These are phyloP conservation scores for Imleria badia DNA, from an alignment of 768 basidiomycete species.

Conservation along the genomic window DNA sequence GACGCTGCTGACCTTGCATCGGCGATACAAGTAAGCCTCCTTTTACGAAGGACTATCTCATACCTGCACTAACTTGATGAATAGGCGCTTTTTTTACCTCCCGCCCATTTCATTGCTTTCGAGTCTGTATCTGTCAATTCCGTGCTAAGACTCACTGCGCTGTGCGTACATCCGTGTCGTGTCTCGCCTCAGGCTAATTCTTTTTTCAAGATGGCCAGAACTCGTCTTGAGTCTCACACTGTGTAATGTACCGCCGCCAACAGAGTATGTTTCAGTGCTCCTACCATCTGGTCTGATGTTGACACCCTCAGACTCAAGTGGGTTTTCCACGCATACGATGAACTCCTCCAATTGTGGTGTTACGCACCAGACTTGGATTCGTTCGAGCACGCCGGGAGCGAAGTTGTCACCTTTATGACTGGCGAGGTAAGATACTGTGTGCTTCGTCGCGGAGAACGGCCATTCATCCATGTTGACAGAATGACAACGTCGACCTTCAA, in stretches of 20 bases:
- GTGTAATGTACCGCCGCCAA: conserved; percentile 64
- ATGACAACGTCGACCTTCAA: conserved; percentile 48
- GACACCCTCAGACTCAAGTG: conserved; percentile 49
- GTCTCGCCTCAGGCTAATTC: conserved; percentile 4
- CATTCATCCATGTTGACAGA: conserved; percentile 9
- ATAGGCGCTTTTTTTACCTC: conserved; percentile 62
- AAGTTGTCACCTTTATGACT: conserved; percentile 54
- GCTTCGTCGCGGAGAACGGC: not conserved
- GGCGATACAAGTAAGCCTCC: conserved; percentile 53
- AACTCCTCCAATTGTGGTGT: conserved; percentile 61
- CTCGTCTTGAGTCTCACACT: conserved; percentile 66
- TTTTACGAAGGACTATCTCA: not conserved
- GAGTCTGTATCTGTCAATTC: conserved; percentile 56
- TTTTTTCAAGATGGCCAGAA: conserved; percentile 61
- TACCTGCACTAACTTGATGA: not conserved
- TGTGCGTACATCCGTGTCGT: conserved; percentile 47
- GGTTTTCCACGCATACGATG: conserved; percentile 61
- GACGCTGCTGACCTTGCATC: conserved; percentile 76
- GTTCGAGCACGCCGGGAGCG: conserved; percentile 64
- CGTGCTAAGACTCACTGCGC: conserved; percentile 60
- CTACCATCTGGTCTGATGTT: not conserved
- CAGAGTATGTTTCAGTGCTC: conserved; percentile 49
- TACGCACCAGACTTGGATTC: conserved; percentile 64
- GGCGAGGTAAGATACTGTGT: conserved; percentile 49
- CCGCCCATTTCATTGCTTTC: conserved; percentile 70